Evolutionary conservation across 257 asterid genomes (phyloP), one percentile per base, ranked within the genome.

Genomic region (Verbena officinalis): DNA sequence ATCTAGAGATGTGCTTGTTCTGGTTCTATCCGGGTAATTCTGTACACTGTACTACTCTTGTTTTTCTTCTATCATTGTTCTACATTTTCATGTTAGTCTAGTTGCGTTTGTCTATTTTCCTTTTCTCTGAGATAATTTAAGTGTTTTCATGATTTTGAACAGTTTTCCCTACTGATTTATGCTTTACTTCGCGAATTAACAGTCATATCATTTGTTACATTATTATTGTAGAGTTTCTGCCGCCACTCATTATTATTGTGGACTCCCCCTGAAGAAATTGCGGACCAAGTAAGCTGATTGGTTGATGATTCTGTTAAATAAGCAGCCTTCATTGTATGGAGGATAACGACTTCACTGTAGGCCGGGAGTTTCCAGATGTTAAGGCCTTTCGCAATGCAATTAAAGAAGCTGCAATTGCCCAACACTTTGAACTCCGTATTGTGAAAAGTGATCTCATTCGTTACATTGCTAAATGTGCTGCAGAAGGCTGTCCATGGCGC

Each of bases 401-500:
- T 33, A 88, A 83, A 85, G 94, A 88, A 65, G 87, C 82, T 46
- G 96, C 96, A 48, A 88, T 88, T 51, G 91, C 96, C 6, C 94
- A 88, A 34, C 96, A 88, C 74, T 88, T 88, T 62, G 91, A 85
- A 68, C 89, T 88, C 56, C 87, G 87, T 45, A 73, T 85, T 10
- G 65, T 85, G 33, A 88, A 88, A 60, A 85, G 96, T 69, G 94
- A 88, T 74, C 83, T 88, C 59, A 67, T 83, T 27, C 80, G 96
- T 2, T 85, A 85, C 83, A 76, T 83, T 27, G 94, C 94, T 44
- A 88, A 88, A 76, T 88, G 96, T 69, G 87, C 96, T 33, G 69
- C 84, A 1, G 94, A 88, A 43, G 89, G 82, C 58, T 88, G 96
- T 65, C 96, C 94, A 0, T 88, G 96, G 96, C 90, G 86, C 31